Evolutionary conservation across 2,329 filamentous ascomycete species (phyloP).

Genomic region (Fusarium foetens): DNA sequence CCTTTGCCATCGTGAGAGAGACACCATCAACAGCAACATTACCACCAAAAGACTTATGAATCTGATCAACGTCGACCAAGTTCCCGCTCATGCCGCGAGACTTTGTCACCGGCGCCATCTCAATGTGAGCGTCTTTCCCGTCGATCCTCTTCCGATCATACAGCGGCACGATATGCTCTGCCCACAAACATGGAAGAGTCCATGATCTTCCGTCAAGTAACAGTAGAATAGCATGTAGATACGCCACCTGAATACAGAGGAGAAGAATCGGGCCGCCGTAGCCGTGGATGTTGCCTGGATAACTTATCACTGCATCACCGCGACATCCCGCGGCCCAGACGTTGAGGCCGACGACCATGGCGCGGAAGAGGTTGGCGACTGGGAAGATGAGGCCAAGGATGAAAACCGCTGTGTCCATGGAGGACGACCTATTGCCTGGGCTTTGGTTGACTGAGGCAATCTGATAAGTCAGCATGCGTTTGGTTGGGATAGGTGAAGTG

Average conservation of each 20-base stretch:
- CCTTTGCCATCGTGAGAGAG: background rate
- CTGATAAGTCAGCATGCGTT: background rate
- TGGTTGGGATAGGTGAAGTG: accelerated
- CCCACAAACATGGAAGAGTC: background rate
- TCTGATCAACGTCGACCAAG: background rate
- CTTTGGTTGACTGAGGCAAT: background rate
- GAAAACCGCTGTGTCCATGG: background rate
- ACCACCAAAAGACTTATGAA: background rate
- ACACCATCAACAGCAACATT: conserved; percentile 1
- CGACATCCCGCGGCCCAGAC: conserved; percentile 3
- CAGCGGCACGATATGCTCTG: background rate
- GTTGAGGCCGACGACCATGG: conserved; percentile 1
- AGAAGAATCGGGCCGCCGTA: conserved; percentile 1
- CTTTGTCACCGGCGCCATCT: background rate
- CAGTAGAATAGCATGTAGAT: background rate
- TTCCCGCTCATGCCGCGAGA: background rate
- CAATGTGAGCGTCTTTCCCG: background rate
- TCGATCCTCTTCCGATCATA: accelerated
- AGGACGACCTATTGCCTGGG: background rate
- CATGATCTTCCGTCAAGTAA: background rate
- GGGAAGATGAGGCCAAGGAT: background rate
- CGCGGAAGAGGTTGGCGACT: background rate
- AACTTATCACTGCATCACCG: background rate
- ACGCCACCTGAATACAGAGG: background rate
- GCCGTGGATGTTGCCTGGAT: background rate